Evolutionary conservation across 768 basidiomycete species (phyloP).

Genomic region (Macrolepiota fuliginosa): DNA sequence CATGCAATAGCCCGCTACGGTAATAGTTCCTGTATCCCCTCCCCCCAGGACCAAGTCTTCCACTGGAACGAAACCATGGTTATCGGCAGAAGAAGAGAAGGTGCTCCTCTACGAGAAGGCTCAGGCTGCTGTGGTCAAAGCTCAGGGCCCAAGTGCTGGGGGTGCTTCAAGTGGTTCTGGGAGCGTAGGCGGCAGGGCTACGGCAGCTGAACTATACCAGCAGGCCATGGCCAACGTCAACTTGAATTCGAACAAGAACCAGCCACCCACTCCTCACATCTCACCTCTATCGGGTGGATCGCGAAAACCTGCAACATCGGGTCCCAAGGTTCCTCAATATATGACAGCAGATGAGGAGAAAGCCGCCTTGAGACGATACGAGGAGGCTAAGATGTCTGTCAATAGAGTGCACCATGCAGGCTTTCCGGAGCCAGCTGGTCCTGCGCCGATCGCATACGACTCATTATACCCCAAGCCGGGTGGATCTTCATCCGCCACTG

Average conservation of each 20-base stretch:
- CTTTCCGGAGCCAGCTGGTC: slow-evolving; percentile 19
- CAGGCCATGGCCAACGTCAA: slow-evolving; percentile 17
- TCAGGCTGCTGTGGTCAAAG: slow-evolving; percentile 59
- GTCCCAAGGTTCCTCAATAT: slow-evolving; percentile 42
- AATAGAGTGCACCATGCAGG: slow-evolving; percentile 46
- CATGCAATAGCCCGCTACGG: slow-evolving; percentile 21
- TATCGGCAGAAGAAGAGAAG: slow-evolving; percentile 77
- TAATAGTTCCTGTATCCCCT: slow-evolving; percentile 14
- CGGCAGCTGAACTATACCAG: slow-evolving; percentile 14
- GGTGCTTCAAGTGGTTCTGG: neutral
- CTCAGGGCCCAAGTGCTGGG: slow-evolving; percentile 38
- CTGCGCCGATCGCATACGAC: slow-evolving; percentile 59
- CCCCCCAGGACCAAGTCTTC: slow-evolving; percentile 19
- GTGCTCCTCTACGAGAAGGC: slow-evolving; percentile 66
- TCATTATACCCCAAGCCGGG: slow-evolving; percentile 47
- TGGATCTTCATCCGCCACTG: slow-evolving; percentile 27
- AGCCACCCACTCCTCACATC: slow-evolving; percentile 17
- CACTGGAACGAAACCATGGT: slow-evolving; percentile 39
- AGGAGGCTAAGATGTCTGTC: slow-evolving; percentile 71
- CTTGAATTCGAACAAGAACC: slow-evolving; percentile 14
- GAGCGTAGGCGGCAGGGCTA: slow-evolving; percentile 9
- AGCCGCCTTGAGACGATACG: slow-evolving; percentile 62
- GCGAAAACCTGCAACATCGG: slow-evolving; percentile 19
- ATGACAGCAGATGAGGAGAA: slow-evolving; percentile 74
- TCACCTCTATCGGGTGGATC: slow-evolving; percentile 16